These are phyloP conservation scores for Termitomyces sp. DNA, from an alignment of 768 basidiomycete genomes.

Conservation along the genomic window DNA sequence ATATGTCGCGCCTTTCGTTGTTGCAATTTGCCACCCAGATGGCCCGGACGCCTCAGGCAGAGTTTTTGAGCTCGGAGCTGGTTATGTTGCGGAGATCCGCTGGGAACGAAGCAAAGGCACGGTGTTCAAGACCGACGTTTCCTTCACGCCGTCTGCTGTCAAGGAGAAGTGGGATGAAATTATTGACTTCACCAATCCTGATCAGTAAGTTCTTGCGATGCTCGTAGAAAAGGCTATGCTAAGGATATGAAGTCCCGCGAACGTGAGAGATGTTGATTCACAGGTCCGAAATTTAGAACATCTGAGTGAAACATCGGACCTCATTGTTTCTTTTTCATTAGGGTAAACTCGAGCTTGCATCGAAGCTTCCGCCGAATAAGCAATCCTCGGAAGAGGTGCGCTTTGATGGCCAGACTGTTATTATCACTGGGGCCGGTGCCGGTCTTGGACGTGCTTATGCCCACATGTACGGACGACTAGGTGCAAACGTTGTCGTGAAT, in stretches of 20 bases:
- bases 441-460: constrained; percentile 93
- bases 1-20: constrained; percentile 90
- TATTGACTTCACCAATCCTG: constrained; percentile 68
- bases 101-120: constrained; percentile 90
- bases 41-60: constrained; percentile 74
- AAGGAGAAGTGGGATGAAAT: constrained; percentile 81
- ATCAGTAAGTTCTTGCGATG: constrained; percentile 50
- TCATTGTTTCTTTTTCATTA: constrained; percentile 11
- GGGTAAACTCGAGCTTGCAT: constrained; percentile 61
- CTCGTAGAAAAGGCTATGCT: background rate
- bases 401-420: constrained; percentile 86
- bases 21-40: constrained; percentile 80
- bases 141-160: constrained; percentile 93
- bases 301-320: too few species aligned
- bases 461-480: constrained; percentile 83
- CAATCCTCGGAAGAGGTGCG: constrained; percentile 68
- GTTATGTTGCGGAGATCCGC: constrained; percentile 85
- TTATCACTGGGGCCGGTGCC: constrained; percentile 93
- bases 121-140: constrained; percentile 84
- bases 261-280: constrained; percentile 57
- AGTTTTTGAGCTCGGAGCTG: constrained; percentile 91
- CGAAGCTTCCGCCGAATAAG: constrained; percentile 56
- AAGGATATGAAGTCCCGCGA: constrained; percentile 48
- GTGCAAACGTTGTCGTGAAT: constrained; percentile 97
- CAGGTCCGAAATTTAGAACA: constrained; percentile 28